Evolutionary conservation across 2,329 filamentous ascomycete species (phyloP), one percentile per base, ranked within the genome.

Genomic region (Calonectria crousiana): DNA sequence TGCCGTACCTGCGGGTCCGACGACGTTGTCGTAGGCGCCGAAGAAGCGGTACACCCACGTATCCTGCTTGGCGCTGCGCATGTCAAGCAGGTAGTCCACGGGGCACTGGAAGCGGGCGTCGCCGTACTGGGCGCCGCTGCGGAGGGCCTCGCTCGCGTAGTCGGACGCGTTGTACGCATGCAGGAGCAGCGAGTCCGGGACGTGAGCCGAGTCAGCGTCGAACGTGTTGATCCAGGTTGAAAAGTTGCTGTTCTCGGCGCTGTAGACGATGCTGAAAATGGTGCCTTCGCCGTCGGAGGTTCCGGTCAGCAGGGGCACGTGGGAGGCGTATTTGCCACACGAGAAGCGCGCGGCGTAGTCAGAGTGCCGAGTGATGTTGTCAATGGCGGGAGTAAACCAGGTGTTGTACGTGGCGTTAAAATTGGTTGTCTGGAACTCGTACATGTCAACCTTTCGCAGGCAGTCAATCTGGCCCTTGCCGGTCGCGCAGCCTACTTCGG

Each of bases 51-150:
- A 62, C 4, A 62, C 56, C 56, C 56, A 62, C 0, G 56, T 62
- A 8, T 62, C 36, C 23, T 62, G 56, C 23, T 85, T 20, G 13
- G 74, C 47, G 70, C 82, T 84, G 56, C 86, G 85, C 28, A 87
- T 51, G 71, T 87, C 84, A 34, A 84, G 74, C 14, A 87, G 78
- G 47, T 84, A 85, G 76, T 85, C 84, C 3, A 84, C 81, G 1
- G 84, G 78, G 74, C 87, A 88, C 77, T 87, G 84, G 81, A 88
- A 88, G 14, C 86, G 86, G 5, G 85, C 87, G 23, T 88, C 87
- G 34, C 86, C 87, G 44, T 85, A 85, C 78, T 87, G 86, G 0
- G 80, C 79, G 20, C 87, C 87, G 72, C 85, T 87, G 75, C 85
- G 84, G 14, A 84, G 82, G 4, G 86, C 83, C 23, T 84, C 84